phyloP scores from a whole-genome alignment of 352 stramenopile species.

The Globisporangium nunn region DNA sequence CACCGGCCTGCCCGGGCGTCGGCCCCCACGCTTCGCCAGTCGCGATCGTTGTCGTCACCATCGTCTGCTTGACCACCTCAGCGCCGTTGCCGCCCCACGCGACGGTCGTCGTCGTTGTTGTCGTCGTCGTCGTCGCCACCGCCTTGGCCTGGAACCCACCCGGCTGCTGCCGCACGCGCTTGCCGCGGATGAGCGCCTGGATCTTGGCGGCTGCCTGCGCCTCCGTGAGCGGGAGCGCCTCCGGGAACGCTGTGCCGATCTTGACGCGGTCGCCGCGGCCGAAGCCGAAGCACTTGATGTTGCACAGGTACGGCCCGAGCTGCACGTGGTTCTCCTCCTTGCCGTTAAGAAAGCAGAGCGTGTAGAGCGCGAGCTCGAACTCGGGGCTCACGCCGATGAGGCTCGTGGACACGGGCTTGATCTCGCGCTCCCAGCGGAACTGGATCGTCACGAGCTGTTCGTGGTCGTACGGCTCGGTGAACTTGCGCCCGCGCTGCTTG shows the following conservation, averaged over 20 bases:
- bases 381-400: constrained; percentile 93
- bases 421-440: constrained; percentile 88
- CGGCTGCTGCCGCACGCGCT: constrained; percentile 24
- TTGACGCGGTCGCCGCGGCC: constrained; percentile 62
- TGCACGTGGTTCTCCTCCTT: constrained; percentile 85
- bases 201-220: constrained; percentile 73
- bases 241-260: constrained; percentile 78
- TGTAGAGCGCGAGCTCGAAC: constrained; percentile 97
- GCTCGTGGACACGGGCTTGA: constrained; percentile 89
- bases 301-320: constrained; percentile 77
- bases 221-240: constrained; percentile 63
- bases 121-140: not conserved
- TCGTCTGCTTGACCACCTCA: constrained; percentile 5
- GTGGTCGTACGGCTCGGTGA: constrained; percentile 72
- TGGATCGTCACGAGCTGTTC: constrained; percentile 93
- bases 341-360: constrained; percentile 91
- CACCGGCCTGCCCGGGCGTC: constrained; percentile 17
- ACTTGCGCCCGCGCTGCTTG: constrained; percentile 56
- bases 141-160: not conserved
- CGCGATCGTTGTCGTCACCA: constrained; percentile 13
- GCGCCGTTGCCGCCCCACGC: constrained; percentile 12
- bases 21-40: constrained; percentile 10
- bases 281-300: constrained; percentile 89
- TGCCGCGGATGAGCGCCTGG: constrained; percentile 53
- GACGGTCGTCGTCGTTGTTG: constrained; percentile 5